Percentiles rank a stretch among this genome's conserved stretches.
These are phyloP conservation scores for Medicago lupulina DNA, from an alignment of 306 rosid species.

Conservation along the genomic window DNA sequence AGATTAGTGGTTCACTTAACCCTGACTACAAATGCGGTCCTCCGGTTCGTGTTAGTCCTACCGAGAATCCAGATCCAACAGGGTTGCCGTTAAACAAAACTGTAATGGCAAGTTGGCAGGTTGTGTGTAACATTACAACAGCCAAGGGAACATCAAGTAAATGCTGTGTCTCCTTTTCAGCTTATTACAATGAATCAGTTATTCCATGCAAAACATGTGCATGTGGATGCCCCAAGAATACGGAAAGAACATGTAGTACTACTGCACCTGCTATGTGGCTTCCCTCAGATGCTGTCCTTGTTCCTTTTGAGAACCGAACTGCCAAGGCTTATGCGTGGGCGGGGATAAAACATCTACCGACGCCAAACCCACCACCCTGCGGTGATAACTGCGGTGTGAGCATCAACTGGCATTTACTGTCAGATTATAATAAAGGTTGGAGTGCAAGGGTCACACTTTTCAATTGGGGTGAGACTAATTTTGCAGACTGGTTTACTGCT, in stretches of 20 bases:
- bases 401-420: slow-evolving; percentile 82
- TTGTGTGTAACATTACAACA: slow-evolving; percentile 87
- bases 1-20: slow-evolving; percentile 75
- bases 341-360: slow-evolving; percentile 54
- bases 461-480: slow-evolving; percentile 84
- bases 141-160: slow-evolving; percentile 57
- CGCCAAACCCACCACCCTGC: slow-evolving; percentile 80
- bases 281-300: slow-evolving; percentile 82
- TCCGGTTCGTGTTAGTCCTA: slow-evolving; percentile 82
- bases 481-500: slow-evolving; percentile 94
- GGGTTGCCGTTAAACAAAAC: slow-evolving; percentile 71
- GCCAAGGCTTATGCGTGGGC: slow-evolving; percentile 84
- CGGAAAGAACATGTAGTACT: slow-evolving; percentile 66
- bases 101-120: slow-evolving; percentile 96
- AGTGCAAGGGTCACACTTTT: slow-evolving; percentile 89
- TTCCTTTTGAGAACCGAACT: slow-evolving; percentile 84
- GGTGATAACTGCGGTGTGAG: slow-evolving; percentile 94
- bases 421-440: slow-evolving; percentile 89
- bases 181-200: slow-evolving; percentile 89
- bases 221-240: slow-evolving; percentile 80
- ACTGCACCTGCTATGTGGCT: slow-evolving; percentile 84
- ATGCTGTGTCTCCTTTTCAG: slow-evolving; percentile 96
- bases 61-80: slow-evolving; percentile 59
- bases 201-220: slow-evolving; percentile 96
- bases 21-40: slow-evolving; percentile 86